These are phyloP conservation scores for Colletotrichum sp. DNA, from an alignment of 2,329 filamentous ascomycete species.

Conservation along the genomic window DNA sequence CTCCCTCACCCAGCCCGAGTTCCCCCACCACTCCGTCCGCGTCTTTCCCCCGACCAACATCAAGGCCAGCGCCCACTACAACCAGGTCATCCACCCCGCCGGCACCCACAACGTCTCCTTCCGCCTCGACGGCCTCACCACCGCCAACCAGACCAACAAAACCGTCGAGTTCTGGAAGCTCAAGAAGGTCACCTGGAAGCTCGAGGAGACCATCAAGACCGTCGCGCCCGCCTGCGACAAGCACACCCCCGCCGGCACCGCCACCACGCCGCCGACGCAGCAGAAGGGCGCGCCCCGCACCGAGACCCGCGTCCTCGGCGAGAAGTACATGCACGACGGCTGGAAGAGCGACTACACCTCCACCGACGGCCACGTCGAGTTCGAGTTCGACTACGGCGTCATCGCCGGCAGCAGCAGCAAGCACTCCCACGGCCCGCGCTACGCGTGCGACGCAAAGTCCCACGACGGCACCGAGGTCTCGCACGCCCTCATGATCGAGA, in stretches of 20 bases:
- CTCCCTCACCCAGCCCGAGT: conserved; percentile 74
- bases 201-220: conserved; percentile 85
- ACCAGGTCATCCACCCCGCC: conserved; percentile 84
- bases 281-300: conserved; percentile 75
- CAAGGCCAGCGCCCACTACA: conserved; percentile 82
- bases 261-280: conserved; percentile 29
- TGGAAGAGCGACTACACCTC: conserved; percentile 79
- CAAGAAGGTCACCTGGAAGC: conserved; percentile 89
- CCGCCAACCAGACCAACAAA: conserved; percentile 69
- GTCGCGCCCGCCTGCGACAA: conserved; percentile 81
- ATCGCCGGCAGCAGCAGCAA: conserved; percentile 39
- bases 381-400: conserved; percentile 78
- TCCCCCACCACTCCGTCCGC: conserved; percentile 87
- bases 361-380: conserved; percentile 68
- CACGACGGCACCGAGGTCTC: conserved; percentile 78
- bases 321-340: conserved; percentile 81
- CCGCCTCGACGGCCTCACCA: conserved; percentile 85
- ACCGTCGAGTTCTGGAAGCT: conserved; percentile 85
- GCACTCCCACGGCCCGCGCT: conserved; percentile 58
- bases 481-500: conserved; percentile 88
- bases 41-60: conserved; percentile 97
- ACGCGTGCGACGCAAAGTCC: conserved; percentile 79
- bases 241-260: conserved; percentile 64
- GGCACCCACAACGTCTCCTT: conserved; percentile 81
- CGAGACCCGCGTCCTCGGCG: conserved; percentile 78